Conservation (phyloP, 805 yeast genomes). For the Wickerhamiella siamensis region DNA sequence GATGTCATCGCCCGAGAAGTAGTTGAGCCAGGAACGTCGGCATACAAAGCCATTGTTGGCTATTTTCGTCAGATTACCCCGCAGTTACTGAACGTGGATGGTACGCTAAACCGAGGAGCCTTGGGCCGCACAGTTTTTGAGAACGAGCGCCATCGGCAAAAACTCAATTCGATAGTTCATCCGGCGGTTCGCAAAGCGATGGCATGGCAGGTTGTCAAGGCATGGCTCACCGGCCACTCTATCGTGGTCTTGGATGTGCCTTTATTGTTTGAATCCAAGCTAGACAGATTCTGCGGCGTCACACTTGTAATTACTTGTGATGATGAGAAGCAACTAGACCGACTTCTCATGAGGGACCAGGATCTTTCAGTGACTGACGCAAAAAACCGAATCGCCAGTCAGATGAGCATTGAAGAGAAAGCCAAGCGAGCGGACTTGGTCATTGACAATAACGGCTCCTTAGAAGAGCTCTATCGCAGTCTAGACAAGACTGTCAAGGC, state of each 20-base stretch:
- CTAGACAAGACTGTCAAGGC: constrained; percentile 29
- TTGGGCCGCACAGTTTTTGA: constrained; percentile 72
- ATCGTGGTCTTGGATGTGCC: constrained; percentile 83
- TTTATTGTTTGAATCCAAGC: constrained; percentile 63
- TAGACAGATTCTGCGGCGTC: constrained; percentile 57
- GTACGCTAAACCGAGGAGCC: constrained; percentile 48
- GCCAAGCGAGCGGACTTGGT: constrained; percentile 47
- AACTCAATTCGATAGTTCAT: constrained; percentile 66
- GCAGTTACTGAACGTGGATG: constrained; percentile 31
- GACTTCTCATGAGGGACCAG: constrained; percentile 56
- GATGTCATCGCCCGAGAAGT: constrained; percentile 78
- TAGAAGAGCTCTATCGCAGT: constrained; percentile 31
- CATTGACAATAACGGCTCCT: constrained; percentile 43
- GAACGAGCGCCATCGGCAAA: constrained; percentile 40
- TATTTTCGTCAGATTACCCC: constrained; percentile 45
- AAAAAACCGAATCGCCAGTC: constrained; percentile 54
- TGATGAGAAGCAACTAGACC: constrained; percentile 39
- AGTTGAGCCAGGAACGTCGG: constrained; percentile 64
- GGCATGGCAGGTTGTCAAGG: constrained; percentile 36
- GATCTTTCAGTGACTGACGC: constrained; percentile 56
- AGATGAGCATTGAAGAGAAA: constrained; percentile 52
- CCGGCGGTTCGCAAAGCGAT: constrained; percentile 71
- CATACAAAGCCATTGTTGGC: constrained; percentile 49
- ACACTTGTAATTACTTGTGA: constrained; percentile 56
- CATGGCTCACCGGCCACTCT: constrained; percentile 42